Evolutionary conservation across 169 alveolate genomes (phyloP), one percentile per base, ranked within the genome.

Genomic region (Plasmodium malariae): DNA sequence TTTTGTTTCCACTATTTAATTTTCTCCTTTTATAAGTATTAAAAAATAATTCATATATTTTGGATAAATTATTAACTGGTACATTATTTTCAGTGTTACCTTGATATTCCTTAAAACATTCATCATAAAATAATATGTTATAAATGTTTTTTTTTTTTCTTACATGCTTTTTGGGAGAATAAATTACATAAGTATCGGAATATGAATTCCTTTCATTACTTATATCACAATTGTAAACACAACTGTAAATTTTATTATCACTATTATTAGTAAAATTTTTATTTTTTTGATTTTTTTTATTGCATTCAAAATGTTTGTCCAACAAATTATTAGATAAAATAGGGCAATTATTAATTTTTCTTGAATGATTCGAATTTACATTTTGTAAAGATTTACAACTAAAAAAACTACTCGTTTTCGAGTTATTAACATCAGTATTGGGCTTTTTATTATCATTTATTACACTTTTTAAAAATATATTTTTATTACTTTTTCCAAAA

Each of bases 171-270:
- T 36, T 32, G 34, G 72, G 62, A 40, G 63, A 48, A 36, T 26
- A 83, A 59, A 43, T 67, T 51, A 83, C 43, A 83, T 68, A 65
- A 12, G 91, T 67, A 48, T 83, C 91, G 21, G 91, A 83, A 83
- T 67, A 67, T 14, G 71, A 57, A 43, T 65, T 54, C 17, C 60
- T 83, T 49, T 48, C 91, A 49, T 60, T 51, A 21, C 40, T 83
- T 32, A 34, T 32, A 24, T 78, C 78, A 30, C 51, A 40, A 12
- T 30, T 51, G 55, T 37, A 62, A 36, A 4, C 28, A 45, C 54
- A 45, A 26, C 55, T 48, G 51, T 78, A 45, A 19, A 28, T 63
- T 37, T 55, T 62, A 43, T 78, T 60, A 78, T 78, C 89, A 78
- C 68, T 78, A 63, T 30, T 24, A 78, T 78, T 78, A 5, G 76